A percentile compares a stretch with the other conserved stretches of the same genome.
Conservation (phyloP, 2,329 filamentous ascomycete species). For the Cucurbitaria berberidis region DNA sequence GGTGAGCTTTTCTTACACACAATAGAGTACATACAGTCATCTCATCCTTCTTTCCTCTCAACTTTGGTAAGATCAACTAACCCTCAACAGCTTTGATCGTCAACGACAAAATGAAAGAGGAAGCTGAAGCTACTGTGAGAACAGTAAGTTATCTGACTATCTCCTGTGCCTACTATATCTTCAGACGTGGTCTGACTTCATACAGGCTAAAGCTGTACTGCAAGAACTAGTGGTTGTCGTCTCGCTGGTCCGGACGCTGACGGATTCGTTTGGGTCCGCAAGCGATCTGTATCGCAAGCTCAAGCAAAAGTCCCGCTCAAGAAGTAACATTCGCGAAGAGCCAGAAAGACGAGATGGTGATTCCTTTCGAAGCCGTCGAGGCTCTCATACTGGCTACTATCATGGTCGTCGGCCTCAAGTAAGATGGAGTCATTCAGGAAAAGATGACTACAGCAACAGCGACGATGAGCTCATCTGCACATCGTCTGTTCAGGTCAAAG, state of each 20-base stretch:
- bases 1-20: background rate
- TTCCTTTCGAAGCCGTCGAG: slow-evolving; percentile 14
- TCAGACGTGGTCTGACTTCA: slow-evolving; percentile 6
- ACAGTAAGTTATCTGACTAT: slow-evolving; percentile 8
- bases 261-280: slow-evolving; percentile 39
- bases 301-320: slow-evolving; percentile 25
- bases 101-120: slow-evolving; percentile 18
- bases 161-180: background rate
- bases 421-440: slow-evolving; percentile 20
- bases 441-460: slow-evolving; percentile 28
- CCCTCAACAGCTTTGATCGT: background rate
- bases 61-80: background rate
- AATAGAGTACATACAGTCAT: slow-evolving; percentile 1
- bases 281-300: slow-evolving; percentile 40
- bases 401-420: slow-evolving; percentile 10
- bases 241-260: slow-evolving; percentile 38
- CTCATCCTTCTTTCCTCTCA: background rate
- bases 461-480: slow-evolving; percentile 38
- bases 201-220: slow-evolving; percentile 32
- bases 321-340: slow-evolving; percentile 19
- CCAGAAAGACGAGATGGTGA: background rate
- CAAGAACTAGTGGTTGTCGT: slow-evolving; percentile 36
- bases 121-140: slow-evolving; percentile 22
- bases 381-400: slow-evolving; percentile 22
- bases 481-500: slow-evolving; percentile 29